These are phyloP conservation scores for Xylaria nigripes DNA, from an alignment of 495 filamentous ascomycete genomes.

Conservation along the genomic window DNA sequence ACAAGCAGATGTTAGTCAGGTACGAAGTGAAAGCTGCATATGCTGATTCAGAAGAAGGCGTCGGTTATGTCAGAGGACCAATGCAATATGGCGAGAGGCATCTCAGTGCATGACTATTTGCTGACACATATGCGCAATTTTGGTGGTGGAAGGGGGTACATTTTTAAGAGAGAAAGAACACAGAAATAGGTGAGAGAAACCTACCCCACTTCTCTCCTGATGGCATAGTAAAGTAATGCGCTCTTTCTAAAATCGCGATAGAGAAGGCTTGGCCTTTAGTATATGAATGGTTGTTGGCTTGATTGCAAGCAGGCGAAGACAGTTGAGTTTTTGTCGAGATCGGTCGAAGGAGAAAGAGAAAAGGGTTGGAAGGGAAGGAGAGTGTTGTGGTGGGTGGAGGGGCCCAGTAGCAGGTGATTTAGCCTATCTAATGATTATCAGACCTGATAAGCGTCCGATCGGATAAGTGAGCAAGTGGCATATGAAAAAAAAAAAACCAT, in stretches of 20 bases:
- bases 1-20: conserved; percentile 30
- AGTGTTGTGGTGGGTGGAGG: too few species aligned
- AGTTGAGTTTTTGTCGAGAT: neutral
- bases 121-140: conserved; percentile 9
- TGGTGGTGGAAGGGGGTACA: neutral
- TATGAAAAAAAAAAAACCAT: too few species aligned
- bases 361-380: neutral
- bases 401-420: neutral
- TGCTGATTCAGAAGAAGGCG: conserved; percentile 1
- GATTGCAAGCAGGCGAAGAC: neutral
- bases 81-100: conserved; percentile 8
- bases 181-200: conserved; percentile 11
- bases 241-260: neutral
- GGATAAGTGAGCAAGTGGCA: too few species aligned
- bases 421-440: neutral
- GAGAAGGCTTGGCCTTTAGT: neutral
- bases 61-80: conserved; percentile 1
- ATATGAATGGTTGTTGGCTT: neutral
- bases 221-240: conserved; percentile 20
- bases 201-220: conserved; percentile 30
- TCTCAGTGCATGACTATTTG: conserved; percentile 10
- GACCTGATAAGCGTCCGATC: neutral
- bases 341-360: neutral
- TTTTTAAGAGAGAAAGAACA: neutral
- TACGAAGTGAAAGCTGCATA: conserved; percentile 1